These are phyloP conservation scores for Malus asiatica DNA, from an alignment of 306 rosid species.

Conservation along the genomic window DNA sequence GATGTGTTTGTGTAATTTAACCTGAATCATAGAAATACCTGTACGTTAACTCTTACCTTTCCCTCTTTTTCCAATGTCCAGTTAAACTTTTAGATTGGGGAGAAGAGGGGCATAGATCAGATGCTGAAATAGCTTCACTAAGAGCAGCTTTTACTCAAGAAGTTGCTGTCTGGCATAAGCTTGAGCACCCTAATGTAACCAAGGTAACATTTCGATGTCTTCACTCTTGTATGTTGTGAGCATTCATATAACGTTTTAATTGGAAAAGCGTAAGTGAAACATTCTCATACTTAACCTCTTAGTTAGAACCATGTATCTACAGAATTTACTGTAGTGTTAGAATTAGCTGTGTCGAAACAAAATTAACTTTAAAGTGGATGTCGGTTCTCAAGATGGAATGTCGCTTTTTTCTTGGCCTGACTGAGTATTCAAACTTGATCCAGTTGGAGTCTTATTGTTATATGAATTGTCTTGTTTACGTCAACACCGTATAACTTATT, in stretches of 20 bases:
- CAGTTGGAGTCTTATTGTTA: slow-evolving; percentile 2
- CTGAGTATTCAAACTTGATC: background rate
- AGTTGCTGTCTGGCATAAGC: slow-evolving; percentile 99
- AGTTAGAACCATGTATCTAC: background rate
- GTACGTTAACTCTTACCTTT: slow-evolving; percentile 6
- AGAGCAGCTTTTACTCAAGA: slow-evolving; percentile 97
- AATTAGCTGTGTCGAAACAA: background rate
- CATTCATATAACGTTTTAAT: background rate
- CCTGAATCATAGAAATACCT: background rate
- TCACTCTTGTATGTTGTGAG: background rate
- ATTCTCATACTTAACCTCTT: background rate
- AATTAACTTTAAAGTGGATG: background rate
- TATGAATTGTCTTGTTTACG: background rate
- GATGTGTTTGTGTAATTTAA: background rate
- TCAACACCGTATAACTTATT: slow-evolving; percentile 6
- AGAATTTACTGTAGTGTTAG: background rate
- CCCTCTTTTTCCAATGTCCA: slow-evolving; percentile 34
- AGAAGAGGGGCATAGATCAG: slow-evolving; percentile 95
- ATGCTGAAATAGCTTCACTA: slow-evolving; percentile 89
- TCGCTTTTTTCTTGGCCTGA: background rate
- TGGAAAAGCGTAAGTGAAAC: background rate
- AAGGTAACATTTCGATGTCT: slow-evolving; percentile 46
- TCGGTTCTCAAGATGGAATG: background rate
- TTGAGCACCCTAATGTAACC: slow-evolving; percentile 96
- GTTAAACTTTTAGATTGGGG: slow-evolving; percentile 99